Base-by-base conservation (phyloP, 1,284 basidiomycete genomes). In the Moesziomyces globuligerus region DNA sequence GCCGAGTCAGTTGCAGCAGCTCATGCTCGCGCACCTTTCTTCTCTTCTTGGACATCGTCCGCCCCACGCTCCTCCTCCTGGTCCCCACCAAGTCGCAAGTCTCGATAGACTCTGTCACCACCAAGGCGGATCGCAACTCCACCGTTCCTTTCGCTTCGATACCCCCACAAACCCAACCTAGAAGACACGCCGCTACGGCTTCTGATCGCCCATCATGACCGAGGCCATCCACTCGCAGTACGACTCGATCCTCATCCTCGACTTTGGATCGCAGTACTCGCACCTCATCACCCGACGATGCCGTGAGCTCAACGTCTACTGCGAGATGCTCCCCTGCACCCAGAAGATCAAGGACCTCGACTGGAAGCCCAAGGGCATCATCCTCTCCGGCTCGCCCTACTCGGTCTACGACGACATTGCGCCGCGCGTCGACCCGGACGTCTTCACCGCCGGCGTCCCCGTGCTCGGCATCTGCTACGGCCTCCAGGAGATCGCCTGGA, bases 241-340 rank as follows among this genome's bases (percentile, higher is more conserved):
- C 83, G 94, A 97, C 82, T 94, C 94, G 45, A 90, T 98, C 79
- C 89, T 98, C 46, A 98, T 98, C 80, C 87, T 98, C 47, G 95
- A 98, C 84, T 98, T 98, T 84, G 95, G 95, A 68, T 98, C 93
- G 40, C 94, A 97, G 88, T 98, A 98, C 85, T 98, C 94, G 76
- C 96, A 98, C 86, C 86, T 99, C 74, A 98, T 98, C 85, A 97
- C 95, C 18, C 86, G 96, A 83, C 87, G 96, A 89, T 98, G 95
- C 87, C 91, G 96, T 83, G 96, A 99, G 84, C 88, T 95, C 83
- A 94, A 93, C 68, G 93, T 98, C 56, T 98, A 98, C 84, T 96
- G 95, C 68, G 96, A 99, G 86, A 88, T 99, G 83, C 89, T 98
- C 85, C 94, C 96, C 37, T 99, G 96, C 84, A 99, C 95, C 3